Evolutionary conservation across 2,329 filamentous ascomycete genomes (phyloP), one percentile per base, ranked within the genome.

Genomic region (Diplocarpon rosae): DNA sequence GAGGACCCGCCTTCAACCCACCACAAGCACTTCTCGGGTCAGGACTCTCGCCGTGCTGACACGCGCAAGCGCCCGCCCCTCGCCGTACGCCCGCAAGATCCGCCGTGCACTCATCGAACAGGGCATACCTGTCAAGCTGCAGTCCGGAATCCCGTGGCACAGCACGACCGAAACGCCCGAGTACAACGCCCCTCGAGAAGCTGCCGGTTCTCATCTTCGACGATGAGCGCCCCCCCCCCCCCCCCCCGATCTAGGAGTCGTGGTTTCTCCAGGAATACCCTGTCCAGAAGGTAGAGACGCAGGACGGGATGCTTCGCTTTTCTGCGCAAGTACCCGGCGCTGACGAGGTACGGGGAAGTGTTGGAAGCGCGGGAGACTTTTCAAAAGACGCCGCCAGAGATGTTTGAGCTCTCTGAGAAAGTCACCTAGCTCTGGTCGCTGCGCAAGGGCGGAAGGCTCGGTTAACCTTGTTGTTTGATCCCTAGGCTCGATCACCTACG

Each of bases 391-490:
- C 31, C 35, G 13, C 48, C 48, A 1, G 36, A 39, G 32, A 50
- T 50, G 42, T 50, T 50, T 39, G 48, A 47, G 42, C 30, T 47
- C n/a, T 45, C 45, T 3, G 48, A 50, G 42, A 50, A 50, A 34
- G 42, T 50, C 34, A 37, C 42, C 30, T 32, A 24, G 20, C 20
- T 4, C 3, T 24, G 20, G 20, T 24, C 20, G 20, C 20, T 24
- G 20, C 20, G 20, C 20, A 24, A 24, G 20, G 20, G 7, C 20
- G 20, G 7, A 7, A 24, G 7, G 20, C 20, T 24, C 20, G 20
- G 20, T 7, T 24, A 24, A n/a, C n/a, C 7, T 24, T 24, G 20
- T 24, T 24, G 20, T 24, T 24, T 24, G 20, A 7, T 24, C 7
- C 20, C 20, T 7, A 24, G 7, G 3, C 7, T 24, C 7, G 20